Evolutionary conservation across 495 filamentous ascomycete genomes (phyloP).

Genomic region (Copromyces sp.): DNA sequence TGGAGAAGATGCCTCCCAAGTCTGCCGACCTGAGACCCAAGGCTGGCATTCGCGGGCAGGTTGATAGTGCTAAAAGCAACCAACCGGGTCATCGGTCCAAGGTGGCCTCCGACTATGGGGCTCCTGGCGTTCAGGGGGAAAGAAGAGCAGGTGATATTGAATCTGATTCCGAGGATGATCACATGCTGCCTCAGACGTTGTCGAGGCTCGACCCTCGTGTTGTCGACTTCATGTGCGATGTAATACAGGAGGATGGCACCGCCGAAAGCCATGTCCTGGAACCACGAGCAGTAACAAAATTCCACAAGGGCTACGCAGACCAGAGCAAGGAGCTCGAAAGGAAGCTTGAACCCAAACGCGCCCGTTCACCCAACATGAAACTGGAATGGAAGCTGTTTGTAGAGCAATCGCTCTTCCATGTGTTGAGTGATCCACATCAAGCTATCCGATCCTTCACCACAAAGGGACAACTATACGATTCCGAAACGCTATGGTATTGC

Average conservation of each 20-base stretch:
- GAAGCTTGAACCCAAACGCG: conserved; percentile 16
- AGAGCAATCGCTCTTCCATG: conserved; percentile 64
- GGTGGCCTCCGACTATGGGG: neutral
- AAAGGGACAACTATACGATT: conserved; percentile 36
- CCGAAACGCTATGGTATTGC: conserved; percentile 41
- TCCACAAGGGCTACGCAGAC: conserved; percentile 12
- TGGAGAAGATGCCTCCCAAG: conserved; percentile 28
- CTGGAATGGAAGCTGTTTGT: conserved; percentile 49
- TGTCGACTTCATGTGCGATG: conserved; percentile 43
- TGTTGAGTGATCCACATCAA: conserved; percentile 55
- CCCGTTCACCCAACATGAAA: conserved; percentile 15
- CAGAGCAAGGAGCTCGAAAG: conserved; percentile 30
- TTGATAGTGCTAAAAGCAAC: conserved; percentile 8
- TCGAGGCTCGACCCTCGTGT: conserved; percentile 33
- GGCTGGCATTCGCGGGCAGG: conserved; percentile 7
- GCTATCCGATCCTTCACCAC: conserved; percentile 56
- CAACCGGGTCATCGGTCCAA: neutral
- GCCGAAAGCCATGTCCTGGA: conserved; percentile 37
- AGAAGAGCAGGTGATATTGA: conserved; percentile 10
- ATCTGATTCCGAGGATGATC: conserved; percentile 27
- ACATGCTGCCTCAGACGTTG: conserved; percentile 33
- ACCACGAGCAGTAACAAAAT: conserved; percentile 22
- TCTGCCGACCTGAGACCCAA: conserved; percentile 15
- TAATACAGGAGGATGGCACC: conserved; percentile 41
- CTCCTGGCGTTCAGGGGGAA: conserved; percentile 7